Evolutionary conservation across 2,329 filamentous ascomycete genomes (phyloP).

Genomic region (Colletotrichum gigasporum): DNA sequence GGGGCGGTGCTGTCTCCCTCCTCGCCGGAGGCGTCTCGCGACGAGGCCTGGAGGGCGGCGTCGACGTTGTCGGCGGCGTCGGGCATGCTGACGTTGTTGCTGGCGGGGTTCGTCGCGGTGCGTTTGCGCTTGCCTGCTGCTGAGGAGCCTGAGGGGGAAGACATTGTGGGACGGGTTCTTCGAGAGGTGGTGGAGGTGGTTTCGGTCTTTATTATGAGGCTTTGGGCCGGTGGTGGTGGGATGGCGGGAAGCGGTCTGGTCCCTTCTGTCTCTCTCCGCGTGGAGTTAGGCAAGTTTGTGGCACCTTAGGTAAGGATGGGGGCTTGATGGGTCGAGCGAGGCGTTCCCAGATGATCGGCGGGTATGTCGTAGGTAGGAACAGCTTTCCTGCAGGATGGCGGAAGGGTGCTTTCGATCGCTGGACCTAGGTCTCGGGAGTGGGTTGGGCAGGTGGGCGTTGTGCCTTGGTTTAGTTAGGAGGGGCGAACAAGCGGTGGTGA

Average conservation of each 20-base stretch:
- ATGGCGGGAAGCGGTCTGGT: constrained; percentile 1
- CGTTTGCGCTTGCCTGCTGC: constrained; percentile 83
- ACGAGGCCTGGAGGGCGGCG: constrained; percentile 73
- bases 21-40: constrained; percentile 84
- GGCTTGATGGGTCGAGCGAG: constrained; percentile 7
- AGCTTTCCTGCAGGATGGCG: neutral
- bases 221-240: neutral
- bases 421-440: neutral
- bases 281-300: constrained; percentile 1
- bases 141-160: constrained; percentile 65
- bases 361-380: constrained; percentile 23
- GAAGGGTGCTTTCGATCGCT: neutral
- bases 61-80: constrained; percentile 53
- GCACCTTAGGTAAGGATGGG: constrained; percentile 13
- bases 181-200: neutral
- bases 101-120: constrained; percentile 60
- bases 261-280: neutral
- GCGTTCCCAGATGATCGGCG: constrained; percentile 23
- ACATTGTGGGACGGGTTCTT: constrained; percentile 56
- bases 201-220: too few relatives aligned
- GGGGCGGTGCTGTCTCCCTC: constrained; percentile 79
- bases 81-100: too few relatives aligned
- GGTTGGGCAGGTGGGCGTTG: constrained; percentile 11
- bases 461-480: constrained; percentile 31
- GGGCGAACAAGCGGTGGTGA: constrained; percentile 24